Evolutionary conservation across 768 basidiomycete species (phyloP), one percentile per base, ranked within the genome.

Genomic region (Chalciporus piperatus): DNA sequence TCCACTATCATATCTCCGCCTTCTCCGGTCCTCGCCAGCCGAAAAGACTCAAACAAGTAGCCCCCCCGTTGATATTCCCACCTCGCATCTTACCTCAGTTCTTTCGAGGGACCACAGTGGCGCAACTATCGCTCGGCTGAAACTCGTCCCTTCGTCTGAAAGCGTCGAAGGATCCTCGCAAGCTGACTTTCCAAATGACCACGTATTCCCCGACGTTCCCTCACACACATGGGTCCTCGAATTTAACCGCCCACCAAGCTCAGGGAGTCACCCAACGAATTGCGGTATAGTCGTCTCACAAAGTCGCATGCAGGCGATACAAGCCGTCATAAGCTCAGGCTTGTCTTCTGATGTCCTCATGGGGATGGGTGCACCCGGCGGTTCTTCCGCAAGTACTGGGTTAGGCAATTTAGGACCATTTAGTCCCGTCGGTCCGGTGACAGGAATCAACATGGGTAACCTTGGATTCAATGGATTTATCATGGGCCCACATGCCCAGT

Each of bases 281-380:
- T 64, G 60, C 39, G 89, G 89, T 19, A 64, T 91, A 40, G 81
- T 90, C 13, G 79, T 90, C 74, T 84, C 81, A 55, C 88, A 90
- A 66, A 77, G 78, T 17, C 77, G 85, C 42, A 81, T 91, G 80
- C 77, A 79, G 50, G 87, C 85, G 38, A 84, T 92, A 47, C 87
- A 88, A 57, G 86, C 38, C 79, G 84, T 61, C 77, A 78, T 35
- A 65, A 85, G 54, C 73, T 23, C 42, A 14, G 55, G 60, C 33
- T 47, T 57, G 42, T 58, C 58, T 11, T 16, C 64, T 35, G 64
- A 68, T 12, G 54, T 55, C 20, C 43, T 68, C 27, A 60, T 64
- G 64, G 52, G 54, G 47, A 63, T 67, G 54, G 45, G 39, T 12
- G 55, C 59, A 35, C 46, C 53, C 12, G 14, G 48, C 13, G 53